Base-by-base conservation (phyloP, 495 filamentous ascomycete genomes). In the Annulohypoxylon nitens region DNA sequence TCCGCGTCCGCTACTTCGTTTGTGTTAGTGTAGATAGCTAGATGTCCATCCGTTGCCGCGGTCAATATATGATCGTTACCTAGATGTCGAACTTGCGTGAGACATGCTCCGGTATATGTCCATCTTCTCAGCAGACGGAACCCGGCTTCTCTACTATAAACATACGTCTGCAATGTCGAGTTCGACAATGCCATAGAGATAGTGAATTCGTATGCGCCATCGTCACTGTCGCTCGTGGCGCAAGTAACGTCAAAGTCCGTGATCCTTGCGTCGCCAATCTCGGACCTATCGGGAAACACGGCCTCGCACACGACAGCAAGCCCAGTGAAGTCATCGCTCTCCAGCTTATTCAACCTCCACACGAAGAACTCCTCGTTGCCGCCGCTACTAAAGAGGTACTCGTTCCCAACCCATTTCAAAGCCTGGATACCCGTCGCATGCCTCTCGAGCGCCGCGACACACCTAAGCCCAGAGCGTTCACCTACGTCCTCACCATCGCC, bases 361-460 rank as follows among this genome's bases (percentile, higher is more conserved):
- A 95, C 87, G 64, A 88, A 95, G 68, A 98, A 91, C 75, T 98
- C 97, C 74, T 97, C 95, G 64, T 88, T 90, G 0, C 93, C 96
- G 11, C 89, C 93, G 70, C 92, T 93, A 62, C 92, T 96, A 76
- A 98, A 91, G 9, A 99, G 85, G 75, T 89, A 92, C 8, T 83
- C 76, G 2, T 90, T 89, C 47, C 85, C 76, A 10, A 90, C 89
- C 92, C 93, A 98, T 67, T 84, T 87, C 8, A 97, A 86, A 58
- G 92, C 86, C 76, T 98, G 95, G 20, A 98, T 88, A 0, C 95
- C 95, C 0, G 93, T 91, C 8, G 87, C 90, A 75, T 99, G 96
- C 53, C 86, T 88, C 51, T 90, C 87, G 57, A 97, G 68, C 2
- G 90, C 85, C n/a, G 88, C 86, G 7, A 90, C 70, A 68, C 89